These are phyloP conservation scores for Lactarius indigo DNA, from an alignment of 768 basidiomycete species.

Conservation along the genomic window DNA sequence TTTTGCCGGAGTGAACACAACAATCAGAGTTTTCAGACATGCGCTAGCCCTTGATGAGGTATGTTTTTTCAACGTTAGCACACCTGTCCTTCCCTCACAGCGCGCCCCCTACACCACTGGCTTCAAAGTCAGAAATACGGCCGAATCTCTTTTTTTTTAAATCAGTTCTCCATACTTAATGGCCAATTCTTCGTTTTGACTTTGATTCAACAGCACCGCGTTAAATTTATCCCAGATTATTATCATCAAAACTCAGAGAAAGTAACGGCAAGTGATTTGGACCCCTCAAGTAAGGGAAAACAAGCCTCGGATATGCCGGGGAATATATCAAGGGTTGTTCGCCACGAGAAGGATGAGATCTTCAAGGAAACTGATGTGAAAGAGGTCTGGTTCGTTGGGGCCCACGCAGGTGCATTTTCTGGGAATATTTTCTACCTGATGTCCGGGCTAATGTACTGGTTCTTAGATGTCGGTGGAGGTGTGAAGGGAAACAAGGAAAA, in stretches of 20 bases:
- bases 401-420: constrained; percentile 6
- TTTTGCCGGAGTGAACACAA: constrained; percentile 58
- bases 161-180: background rate
- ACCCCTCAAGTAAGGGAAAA: background rate
- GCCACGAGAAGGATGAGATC: background rate
- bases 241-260: constrained; percentile 47
- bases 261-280: background rate
- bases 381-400: constrained; percentile 19
- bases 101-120: background rate
- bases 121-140: background rate
- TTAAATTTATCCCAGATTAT: constrained; percentile 59
- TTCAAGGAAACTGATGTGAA: constrained; percentile 7
- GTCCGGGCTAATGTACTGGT: background rate
- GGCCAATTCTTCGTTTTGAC: background rate
- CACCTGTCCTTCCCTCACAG: too few relatives aligned
- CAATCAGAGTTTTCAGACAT: constrained; percentile 71
- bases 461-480: constrained; percentile 23
- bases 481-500: background rate
- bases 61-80: constrained; percentile 16
- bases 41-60: constrained; percentile 79
- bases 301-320: background rate
- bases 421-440: background rate
- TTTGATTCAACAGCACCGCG: constrained; percentile 46
- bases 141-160: background rate
- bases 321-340: background rate